phyloP scores from a whole-genome alignment of 805 yeast genomes.

The Nakazawaea ernobii region DNA sequence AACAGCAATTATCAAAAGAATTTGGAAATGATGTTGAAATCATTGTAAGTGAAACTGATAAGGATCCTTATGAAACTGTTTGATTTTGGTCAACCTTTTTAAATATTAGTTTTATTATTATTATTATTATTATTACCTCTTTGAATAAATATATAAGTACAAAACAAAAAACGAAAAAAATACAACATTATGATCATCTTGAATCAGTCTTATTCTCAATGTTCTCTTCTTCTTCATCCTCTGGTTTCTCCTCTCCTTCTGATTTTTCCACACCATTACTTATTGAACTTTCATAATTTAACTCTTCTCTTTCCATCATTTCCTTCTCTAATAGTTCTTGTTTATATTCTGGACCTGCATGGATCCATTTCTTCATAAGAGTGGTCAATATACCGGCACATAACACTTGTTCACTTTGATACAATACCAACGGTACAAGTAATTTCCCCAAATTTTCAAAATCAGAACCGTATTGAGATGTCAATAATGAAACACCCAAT shows the following conservation, averaged over 20 bases:
- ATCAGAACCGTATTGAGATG: constrained; percentile 63
- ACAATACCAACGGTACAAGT: constrained; percentile 76
- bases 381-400: constrained; percentile 70
- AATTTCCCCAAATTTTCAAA: constrained; percentile 61
- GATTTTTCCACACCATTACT: neutral
- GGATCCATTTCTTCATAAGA: constrained; percentile 67
- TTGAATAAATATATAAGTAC: too few species aligned
- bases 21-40: constrained; percentile 36
- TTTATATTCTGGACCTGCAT: constrained; percentile 18
- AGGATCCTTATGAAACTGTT: constrained; percentile 48
- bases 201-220: neutral
- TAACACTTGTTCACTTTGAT: constrained; percentile 83
- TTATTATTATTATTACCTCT: too few species aligned
- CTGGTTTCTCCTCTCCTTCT: neutral
- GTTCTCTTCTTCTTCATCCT: neutral
- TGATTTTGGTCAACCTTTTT: neutral
- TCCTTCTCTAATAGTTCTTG: constrained; percentile 14
- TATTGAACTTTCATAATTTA: neutral
- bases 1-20: constrained; percentile 41
- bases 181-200: too few species aligned
- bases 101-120: too few species aligned
- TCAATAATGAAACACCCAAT: constrained; percentile 76
- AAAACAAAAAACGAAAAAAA: too few species aligned
- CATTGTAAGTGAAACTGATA: constrained; percentile 49
- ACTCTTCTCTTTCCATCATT: neutral